Percentiles rank a stretch among this genome's conserved stretches.
These are phyloP conservation scores for Nannochloris sp. DNA, from an alignment of 139 green algal species.

Conservation along the genomic window DNA sequence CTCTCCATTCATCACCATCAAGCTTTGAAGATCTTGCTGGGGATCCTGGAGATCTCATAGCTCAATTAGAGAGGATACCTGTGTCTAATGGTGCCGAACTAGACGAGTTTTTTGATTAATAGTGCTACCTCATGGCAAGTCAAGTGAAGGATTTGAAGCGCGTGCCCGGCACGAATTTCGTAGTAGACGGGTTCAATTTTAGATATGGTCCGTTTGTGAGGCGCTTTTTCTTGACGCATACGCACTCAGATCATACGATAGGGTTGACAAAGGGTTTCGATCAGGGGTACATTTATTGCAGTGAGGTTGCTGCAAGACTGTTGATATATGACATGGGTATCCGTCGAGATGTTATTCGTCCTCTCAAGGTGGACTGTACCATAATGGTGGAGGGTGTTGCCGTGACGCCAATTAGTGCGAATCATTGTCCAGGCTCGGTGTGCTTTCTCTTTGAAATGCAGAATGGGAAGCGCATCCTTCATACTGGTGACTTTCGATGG, in stretches of 20 bases:
- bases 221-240: constrained; percentile 70
- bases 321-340: constrained; percentile 41
- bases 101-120: not conserved
- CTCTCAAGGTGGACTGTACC: constrained; percentile 26
- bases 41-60: no score
- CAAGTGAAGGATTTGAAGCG: constrained; percentile 66
- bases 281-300: constrained; percentile 50
- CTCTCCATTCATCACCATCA: no score
- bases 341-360: constrained; percentile 13
- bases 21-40: no score
- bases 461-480: constrained; percentile 37
- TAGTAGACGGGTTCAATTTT: constrained; percentile 49
- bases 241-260: constrained; percentile 67
- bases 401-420: constrained; percentile 62
- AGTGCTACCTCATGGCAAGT: constrained; percentile 35
- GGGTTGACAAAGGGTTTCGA: constrained; percentile 41
- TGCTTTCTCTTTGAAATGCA: constrained; percentile 59
- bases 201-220: constrained; percentile 38
- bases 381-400: constrained; percentile 30
- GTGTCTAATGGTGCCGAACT: no score
- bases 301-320: constrained; percentile 39
- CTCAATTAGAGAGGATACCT: no score
- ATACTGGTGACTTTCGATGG: constrained; percentile 66
- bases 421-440: constrained; percentile 66
- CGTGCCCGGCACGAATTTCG: constrained; percentile 44